Evolutionary conservation across 139 green algal species (phyloP).

Genomic region (Auxenochlorella pyrenoidosa): DNA sequence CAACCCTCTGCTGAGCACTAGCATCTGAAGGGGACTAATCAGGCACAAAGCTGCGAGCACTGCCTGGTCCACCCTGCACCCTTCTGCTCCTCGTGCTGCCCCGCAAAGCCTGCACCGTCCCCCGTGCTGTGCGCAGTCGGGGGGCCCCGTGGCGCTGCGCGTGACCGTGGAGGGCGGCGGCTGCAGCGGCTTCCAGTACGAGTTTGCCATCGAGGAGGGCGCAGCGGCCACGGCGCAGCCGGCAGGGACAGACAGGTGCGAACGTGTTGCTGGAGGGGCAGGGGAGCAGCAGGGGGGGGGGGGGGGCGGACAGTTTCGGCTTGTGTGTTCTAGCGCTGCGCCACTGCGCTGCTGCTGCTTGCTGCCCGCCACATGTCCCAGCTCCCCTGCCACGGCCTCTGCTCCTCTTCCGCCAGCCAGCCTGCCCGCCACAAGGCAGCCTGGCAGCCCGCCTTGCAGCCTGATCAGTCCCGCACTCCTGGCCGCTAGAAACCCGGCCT

Average conservation of each 20-base stretch:
- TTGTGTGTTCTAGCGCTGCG: no score
- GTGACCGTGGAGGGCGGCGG: conserved; percentile 91
- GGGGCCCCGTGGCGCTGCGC: conserved; percentile 61
- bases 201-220: conserved; percentile 79
- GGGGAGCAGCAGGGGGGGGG: no score
- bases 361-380: neutral
- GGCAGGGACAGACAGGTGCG: conserved; percentile 61
- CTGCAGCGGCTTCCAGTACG: conserved; percentile 96
- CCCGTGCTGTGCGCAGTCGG: neutral
- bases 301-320: no score
- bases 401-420: neutral
- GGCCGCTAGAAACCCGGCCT: no score
- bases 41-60: no score
- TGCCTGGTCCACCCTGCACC: no score
- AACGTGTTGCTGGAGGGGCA: no score
- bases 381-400: neutral
- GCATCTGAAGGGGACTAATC: no score
- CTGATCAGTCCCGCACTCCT: no score
- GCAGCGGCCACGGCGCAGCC: neutral
- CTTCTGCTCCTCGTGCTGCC: neutral
- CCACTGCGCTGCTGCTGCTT: neutral
- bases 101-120: no score
- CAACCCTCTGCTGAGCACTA: no score
- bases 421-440: neutral
- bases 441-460: no score